A percentile compares a stretch with the other conserved stretches of the same genome.
Evolutionary conservation across 192 early-diverging fungal genomes (phyloP).

Genomic region (Neocallimastix lanati): DNA sequence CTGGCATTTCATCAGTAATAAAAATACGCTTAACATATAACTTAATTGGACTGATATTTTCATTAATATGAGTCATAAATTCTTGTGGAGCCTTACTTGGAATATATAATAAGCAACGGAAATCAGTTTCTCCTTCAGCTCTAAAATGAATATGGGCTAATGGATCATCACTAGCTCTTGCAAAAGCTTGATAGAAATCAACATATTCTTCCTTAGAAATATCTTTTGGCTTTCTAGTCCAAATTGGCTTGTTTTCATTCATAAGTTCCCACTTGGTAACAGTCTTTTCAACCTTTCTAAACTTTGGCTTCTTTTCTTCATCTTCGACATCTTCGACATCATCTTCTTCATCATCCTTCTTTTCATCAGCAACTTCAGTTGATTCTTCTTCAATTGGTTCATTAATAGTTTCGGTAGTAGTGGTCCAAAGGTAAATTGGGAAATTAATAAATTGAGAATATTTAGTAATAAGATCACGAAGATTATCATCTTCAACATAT

Average conservation of each 20-base stretch:
- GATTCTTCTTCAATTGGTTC: constrained; percentile 21
- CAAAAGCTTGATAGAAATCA: background rate
- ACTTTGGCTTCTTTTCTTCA: constrained; percentile 16
- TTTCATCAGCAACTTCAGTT: constrained; percentile 6
- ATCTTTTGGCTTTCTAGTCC: constrained; percentile 7
- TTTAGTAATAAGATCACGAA: constrained; percentile 56
- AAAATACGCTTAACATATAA: constrained; percentile 92
- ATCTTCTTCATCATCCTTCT: constrained; percentile 7
- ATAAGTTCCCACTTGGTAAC: constrained; percentile 55
- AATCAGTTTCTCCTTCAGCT: constrained; percentile 85
- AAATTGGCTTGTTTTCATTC: constrained; percentile 75
- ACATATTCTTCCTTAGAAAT: background rate
- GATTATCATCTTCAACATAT: constrained; percentile 49
- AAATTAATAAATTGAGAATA: constrained; percentile 97
- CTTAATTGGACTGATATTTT: constrained; percentile 31
- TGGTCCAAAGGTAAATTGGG: constrained; percentile 73
- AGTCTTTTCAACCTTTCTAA: constrained; percentile 31
- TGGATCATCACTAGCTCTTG: constrained; percentile 24
- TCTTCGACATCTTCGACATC: constrained; percentile 27
- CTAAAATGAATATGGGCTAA: constrained; percentile 73
- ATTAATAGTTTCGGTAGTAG: constrained; percentile 36
- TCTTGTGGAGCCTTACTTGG: background rate
- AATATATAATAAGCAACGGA: constrained; percentile 52
- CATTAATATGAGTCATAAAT: background rate
- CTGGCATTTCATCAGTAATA: constrained; percentile 74